Base-by-base conservation (phyloP, 371 early-diverging fungal genomes). In the Funneliformis caledonium region DNA sequence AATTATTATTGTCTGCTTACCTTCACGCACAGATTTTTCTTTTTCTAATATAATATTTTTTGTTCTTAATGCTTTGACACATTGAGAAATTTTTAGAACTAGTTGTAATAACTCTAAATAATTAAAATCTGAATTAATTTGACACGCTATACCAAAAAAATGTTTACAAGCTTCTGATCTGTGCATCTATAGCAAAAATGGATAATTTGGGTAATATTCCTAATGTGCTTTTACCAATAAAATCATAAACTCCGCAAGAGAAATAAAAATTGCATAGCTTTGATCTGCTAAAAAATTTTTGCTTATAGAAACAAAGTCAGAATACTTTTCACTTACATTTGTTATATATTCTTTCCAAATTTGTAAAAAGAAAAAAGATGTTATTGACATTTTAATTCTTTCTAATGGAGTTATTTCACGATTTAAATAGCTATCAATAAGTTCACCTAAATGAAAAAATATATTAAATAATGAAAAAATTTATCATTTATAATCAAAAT, bases 111-210 rank as follows among this genome's bases (percentile, higher is more conserved):
- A 9, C n/a, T 69, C 43, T 2, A 9, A 33, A 69, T 42, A 69
- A 69, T 68, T 43, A 50, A 70, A 72, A 72, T 72, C 72, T 33
- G 72, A n/a, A 72, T 26, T 47, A 33, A 72, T 48, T 72, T 72
- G 12, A 2, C 31, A 16, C 14, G 72, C 33, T 3, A 48, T n/a
- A 12, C 52, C 8, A 50, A 72, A 72, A 12, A 52, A 48, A 16
- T 72, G 14, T 48, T 72, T 6, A 50, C 72, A 72, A 26, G 31
- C 33, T 22, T 72, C 52, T 26, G 50, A 48, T 48, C 72, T 2
- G 31, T 72, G 31, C 31, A 72, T 72, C 14, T 9, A 72, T 1
- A 1, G 31, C 2, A 72, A 26, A 48, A 72, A 48, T 22, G 14
- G 72, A 33, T 26, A 48, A 48, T 47, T 16, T 52, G 0, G 19